These are phyloP conservation scores for Daldinia sp. DNA, from an alignment of 2,329 filamentous ascomycete genomes.

Conservation along the genomic window DNA sequence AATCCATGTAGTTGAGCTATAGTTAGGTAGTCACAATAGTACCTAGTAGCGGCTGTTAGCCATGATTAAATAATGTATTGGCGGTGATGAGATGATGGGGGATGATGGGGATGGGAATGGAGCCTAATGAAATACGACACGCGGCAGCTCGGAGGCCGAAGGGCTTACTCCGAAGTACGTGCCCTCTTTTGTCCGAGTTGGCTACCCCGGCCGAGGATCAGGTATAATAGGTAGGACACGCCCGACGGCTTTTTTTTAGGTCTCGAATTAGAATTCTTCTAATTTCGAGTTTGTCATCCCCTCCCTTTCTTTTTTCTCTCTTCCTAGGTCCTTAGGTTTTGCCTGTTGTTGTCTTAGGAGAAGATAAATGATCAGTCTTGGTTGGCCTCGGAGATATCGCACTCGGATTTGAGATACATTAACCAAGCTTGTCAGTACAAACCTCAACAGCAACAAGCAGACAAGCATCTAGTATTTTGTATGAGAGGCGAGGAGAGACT, in stretches of 20 bases:
- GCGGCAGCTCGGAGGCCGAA: slow-evolving; percentile 36
- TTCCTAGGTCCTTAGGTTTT: no score
- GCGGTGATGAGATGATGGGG: background rate
- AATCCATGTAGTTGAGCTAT: background rate
- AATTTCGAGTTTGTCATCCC: slow-evolving; percentile 39
- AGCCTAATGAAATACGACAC: background rate
- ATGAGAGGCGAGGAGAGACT: background rate
- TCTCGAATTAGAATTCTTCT: slow-evolving; percentile 34
- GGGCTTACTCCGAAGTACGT: slow-evolving; percentile 33
- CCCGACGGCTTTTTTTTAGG: background rate
- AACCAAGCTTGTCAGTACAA: background rate
- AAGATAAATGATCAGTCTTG: no score
- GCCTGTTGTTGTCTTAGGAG: no score
- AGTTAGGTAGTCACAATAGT: background rate
- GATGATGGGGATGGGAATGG: background rate
- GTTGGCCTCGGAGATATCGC: slow-evolving; percentile 8
- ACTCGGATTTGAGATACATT: background rate
- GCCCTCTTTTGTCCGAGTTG: slow-evolving; percentile 37
- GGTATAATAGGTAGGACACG: slow-evolving; percentile 32
- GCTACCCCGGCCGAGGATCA: slow-evolving; percentile 33
- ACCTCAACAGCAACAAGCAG: background rate
- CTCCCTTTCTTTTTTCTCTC: background rate
- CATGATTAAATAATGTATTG: background rate
- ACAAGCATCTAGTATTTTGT: background rate
- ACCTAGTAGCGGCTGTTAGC: background rate